Percentiles rank a stretch among this genome's conserved stretches.
phyloP scores from a whole-genome alignment of 2,329 filamentous ascomycete genomes.

The Phyllosticta citrichinensis region DNA sequence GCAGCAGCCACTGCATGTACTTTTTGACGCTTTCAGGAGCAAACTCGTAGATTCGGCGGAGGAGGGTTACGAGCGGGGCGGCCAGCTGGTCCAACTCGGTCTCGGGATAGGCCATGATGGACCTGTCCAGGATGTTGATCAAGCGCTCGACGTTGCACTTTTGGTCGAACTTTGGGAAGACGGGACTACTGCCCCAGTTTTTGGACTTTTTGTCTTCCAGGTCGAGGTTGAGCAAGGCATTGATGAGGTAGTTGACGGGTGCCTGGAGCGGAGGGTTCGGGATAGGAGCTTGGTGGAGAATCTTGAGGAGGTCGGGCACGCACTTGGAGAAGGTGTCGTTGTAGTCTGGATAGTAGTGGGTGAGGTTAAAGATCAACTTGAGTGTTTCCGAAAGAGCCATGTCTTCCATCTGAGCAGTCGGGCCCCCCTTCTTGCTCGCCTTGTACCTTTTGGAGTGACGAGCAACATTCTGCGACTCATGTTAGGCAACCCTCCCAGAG shows the following conservation, averaged over 20 bases:
- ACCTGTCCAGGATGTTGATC: constrained; percentile 57
- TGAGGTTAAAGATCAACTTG: constrained; percentile 84
- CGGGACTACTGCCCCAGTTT: constrained; percentile 26
- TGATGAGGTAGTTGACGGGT: constrained; percentile 62
- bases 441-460: constrained; percentile 49
- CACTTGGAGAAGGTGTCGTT: constrained; percentile 53
- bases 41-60: constrained; percentile 60
- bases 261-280: constrained; percentile 59
- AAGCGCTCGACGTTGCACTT: constrained; percentile 54
- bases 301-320: constrained; percentile 58
- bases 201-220: constrained; percentile 44
- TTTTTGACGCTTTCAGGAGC: constrained; percentile 54
- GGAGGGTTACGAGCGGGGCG: constrained; percentile 62
- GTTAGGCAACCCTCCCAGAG: not conserved
- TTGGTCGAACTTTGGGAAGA: constrained; percentile 57
- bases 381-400: constrained; percentile 76
- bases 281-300: constrained; percentile 54
- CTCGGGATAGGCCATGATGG: constrained; percentile 54
- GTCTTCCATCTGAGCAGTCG: constrained; percentile 53
- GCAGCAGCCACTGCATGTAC: constrained; percentile 54
- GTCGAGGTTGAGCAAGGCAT: constrained; percentile 71
- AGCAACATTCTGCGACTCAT: constrained; percentile 45
- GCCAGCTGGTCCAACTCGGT: constrained; percentile 62
- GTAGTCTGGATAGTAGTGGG: constrained; percentile 59
- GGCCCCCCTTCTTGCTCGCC: constrained; percentile 19